Evolutionary conservation across 805 yeast genomes (phyloP), one percentile per base, ranked within the genome.

Genomic region (Candida incommunis): DNA sequence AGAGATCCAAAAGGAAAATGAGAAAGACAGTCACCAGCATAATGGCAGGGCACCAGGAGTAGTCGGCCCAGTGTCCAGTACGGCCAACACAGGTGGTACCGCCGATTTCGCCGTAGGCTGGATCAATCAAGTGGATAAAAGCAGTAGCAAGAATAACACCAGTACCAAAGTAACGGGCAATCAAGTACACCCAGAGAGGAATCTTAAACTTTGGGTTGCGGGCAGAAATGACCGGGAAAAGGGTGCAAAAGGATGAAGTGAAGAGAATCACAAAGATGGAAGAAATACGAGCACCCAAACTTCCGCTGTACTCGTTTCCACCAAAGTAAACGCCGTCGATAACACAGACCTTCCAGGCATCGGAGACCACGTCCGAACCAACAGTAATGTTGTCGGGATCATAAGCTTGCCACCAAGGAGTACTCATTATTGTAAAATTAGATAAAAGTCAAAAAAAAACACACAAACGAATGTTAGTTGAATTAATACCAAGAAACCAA

Each of bases 91-190:
- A 68, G 3, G 65, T 45, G 27, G 46, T 46, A 16, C 50, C 51
- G 2, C 66, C 66, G 43, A 62, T 62, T 22, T 48, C 58, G 3
- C 50, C 46, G 47, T 63, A 63, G 2, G 66, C 64, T 1, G 66
- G 66, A 42, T 62, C 66, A 50, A 80, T 63, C 46, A 80, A 60
- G 62, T 81, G 90, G 47, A 81, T 71, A 53, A 78, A 82, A 0
- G 86, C 84, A 4, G 90, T 81, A 9, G 88, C 82, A 2, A 81
- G 66, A 52, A 81, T 81, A 41, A 81, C 88, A 44, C 90, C 90
- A 3, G 85, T 71, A 53, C 90, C 90, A 54, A 80, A 80, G 64
- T 69, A 74, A 18, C 60, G 49, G 22, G 63, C 63, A 31, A 59
- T 47, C 16, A 51, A 23, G 46, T 58, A 75, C 58, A 51, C 57